Percentiles rank a stretch among this genome's conserved stretches.
Conservation (phyloP, 176 grass and related monocot species). For the Rhynchospora pubera region DNA sequence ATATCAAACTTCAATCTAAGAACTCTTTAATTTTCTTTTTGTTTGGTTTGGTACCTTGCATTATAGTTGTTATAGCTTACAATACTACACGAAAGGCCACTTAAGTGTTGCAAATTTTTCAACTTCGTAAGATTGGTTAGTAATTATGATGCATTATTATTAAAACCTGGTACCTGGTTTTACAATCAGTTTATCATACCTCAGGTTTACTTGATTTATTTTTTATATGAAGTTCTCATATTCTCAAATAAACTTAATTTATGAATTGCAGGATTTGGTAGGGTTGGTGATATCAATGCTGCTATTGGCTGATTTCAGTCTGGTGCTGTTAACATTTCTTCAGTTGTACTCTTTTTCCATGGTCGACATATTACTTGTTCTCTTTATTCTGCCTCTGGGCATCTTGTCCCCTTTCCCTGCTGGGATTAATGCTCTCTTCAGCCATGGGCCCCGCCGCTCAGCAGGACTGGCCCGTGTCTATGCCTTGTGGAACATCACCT, state of each 20-base stretch:
- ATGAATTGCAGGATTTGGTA: constrained; percentile 83
- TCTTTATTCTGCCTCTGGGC: constrained; percentile 96
- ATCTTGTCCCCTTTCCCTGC: constrained; percentile 96
- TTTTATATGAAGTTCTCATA: neutral
- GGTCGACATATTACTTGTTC: constrained; percentile 80
- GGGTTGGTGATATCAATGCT: constrained; percentile 93
- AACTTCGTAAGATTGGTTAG: neutral
- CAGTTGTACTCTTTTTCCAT: constrained; percentile 96
- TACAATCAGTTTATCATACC: neutral
- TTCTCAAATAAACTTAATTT: neutral
- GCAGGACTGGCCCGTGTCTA: constrained; percentile 96
- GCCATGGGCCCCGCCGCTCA: constrained; percentile 91
- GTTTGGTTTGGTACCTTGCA: neutral
- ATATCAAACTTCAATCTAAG: constrained; percentile 3
- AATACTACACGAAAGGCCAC: constrained; percentile 14
- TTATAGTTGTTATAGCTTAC: constrained; percentile 14
- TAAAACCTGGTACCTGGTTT: neutral
- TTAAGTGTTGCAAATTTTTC: neutral
- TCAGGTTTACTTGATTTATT: neutral
- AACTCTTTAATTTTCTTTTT: neutral
- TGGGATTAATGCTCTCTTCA: constrained; percentile 99
- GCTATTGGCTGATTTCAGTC: constrained; percentile 90
- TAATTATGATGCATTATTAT: constrained; percentile 6
- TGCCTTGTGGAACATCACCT: constrained; percentile 98
- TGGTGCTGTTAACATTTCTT: constrained; percentile 93